phyloP scores from a whole-genome alignment of 331 rosid species.

The Acacia concinna region DNA sequence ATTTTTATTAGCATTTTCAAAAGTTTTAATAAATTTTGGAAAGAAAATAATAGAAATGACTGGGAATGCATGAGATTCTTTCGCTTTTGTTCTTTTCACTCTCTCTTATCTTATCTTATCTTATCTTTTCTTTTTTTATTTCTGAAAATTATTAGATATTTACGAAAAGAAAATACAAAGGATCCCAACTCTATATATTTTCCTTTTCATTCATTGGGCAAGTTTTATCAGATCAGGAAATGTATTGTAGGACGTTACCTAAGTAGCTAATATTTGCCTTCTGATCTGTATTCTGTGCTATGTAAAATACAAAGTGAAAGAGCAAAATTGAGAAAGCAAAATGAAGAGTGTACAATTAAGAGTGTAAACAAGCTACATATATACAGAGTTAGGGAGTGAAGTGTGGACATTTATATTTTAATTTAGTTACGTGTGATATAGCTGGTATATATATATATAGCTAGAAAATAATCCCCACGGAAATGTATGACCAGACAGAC shows the following conservation, averaged over 20 bases:
- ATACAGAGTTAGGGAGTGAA: constrained; percentile 20
- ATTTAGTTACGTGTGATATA: constrained; percentile 13
- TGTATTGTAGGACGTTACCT: too few species aligned
- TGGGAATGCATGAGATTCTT: background rate
- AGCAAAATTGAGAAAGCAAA: background rate
- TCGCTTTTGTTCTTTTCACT: background rate
- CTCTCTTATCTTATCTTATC: too few species aligned
- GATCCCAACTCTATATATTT: too few species aligned
- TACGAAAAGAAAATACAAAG: background rate
- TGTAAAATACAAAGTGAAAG: background rate
- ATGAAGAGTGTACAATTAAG: constrained; percentile 17
- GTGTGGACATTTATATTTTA: background rate
- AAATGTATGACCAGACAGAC: constrained; percentile 63
- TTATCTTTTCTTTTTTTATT: background rate
- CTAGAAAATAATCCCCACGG: constrained; percentile 70
- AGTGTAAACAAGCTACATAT: background rate
- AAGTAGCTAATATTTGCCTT: background rate
- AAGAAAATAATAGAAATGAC: background rate
- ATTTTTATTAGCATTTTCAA: background rate
- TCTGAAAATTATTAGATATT: background rate
- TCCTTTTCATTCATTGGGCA: too few species aligned
- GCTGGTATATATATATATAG: too few species aligned
- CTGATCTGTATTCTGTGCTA: background rate
- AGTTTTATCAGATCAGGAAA: too few species aligned
- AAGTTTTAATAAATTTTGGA: background rate